Conservation (phyloP, 176 grass and related monocot species). For the Bothriochloa decipiens region DNA sequence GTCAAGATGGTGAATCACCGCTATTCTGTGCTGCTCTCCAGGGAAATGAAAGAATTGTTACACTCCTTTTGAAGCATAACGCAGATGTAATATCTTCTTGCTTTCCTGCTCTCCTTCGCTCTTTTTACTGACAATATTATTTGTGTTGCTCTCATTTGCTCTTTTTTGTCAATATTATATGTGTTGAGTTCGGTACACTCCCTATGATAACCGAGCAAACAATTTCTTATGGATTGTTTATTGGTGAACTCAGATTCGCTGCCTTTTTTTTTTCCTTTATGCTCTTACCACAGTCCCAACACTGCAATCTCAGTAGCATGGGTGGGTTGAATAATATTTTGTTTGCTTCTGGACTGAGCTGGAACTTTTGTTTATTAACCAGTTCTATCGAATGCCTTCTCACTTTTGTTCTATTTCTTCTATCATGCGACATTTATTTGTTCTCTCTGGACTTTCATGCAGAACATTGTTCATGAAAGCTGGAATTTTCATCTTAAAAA, state of each 20-base stretch:
- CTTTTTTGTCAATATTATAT: not conserved
- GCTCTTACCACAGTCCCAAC: not conserved
- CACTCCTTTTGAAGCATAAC: not conserved
- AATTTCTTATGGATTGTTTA: not conserved
- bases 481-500: not conserved
- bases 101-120: not conserved
- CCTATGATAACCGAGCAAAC: not conserved
- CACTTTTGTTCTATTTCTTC: not conserved
- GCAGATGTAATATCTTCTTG: conserved; percentile 36
- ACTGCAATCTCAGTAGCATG: not conserved
- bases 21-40: not conserved
- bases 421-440: not conserved
- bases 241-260: not conserved
- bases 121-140: not conserved
- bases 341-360: conserved; percentile 10
- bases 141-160: not conserved
- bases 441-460: not conserved
- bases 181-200: not conserved
- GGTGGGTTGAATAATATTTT: conserved; percentile 18
- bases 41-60: not conserved
- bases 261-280: not conserved
- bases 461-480: not conserved
- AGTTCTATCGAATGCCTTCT: not conserved
- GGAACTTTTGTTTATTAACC: not conserved
- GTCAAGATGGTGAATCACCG: conserved; percentile 19